phyloP scores from a whole-genome alignment of 78 protist genomes.

The Cavenderia fasciculata region DNA sequence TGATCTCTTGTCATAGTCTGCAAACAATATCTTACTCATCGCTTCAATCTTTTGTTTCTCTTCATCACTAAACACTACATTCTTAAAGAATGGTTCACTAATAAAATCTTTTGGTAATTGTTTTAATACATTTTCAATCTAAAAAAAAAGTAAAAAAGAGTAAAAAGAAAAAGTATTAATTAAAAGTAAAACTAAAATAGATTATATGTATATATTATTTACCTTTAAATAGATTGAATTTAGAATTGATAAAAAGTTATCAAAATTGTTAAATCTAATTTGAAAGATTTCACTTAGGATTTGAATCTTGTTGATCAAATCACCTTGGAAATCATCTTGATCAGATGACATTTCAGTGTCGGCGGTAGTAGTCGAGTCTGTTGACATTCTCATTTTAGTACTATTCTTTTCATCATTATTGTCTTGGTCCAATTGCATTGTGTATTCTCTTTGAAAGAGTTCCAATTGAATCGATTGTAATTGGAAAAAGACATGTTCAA shows the following conservation, averaged over 20 bases:
- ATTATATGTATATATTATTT: too few species aligned
- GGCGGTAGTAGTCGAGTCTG: not conserved
- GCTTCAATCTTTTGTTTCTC: slow-evolving; percentile 35
- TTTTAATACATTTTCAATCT: slow-evolving; percentile 28
- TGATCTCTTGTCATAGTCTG: slow-evolving; percentile 44
- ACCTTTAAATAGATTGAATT: slow-evolving; percentile 18
- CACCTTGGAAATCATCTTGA: slow-evolving; percentile 9
- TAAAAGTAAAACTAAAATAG: not conserved
- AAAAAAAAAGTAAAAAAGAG: not conserved
- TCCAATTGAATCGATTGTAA: slow-evolving; percentile 63
- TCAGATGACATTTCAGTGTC: slow-evolving; percentile 1
- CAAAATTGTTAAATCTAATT: slow-evolving; percentile 23
- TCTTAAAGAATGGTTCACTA: slow-evolving; percentile 70
- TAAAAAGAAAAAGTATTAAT: not conserved
- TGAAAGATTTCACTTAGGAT: slow-evolving; percentile 28
- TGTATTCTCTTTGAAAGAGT: slow-evolving; percentile 12
- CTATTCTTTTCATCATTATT: not conserved
- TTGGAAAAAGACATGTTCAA: slow-evolving; percentile 33
- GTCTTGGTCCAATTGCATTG: not conserved
- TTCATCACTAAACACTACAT: slow-evolving; percentile 8
- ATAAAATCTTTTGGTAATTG: slow-evolving; percentile 27
- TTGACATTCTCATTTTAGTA: not conserved
- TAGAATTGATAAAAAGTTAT: slow-evolving; percentile 9
- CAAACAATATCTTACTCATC: slow-evolving; percentile 1
- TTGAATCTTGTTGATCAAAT: slow-evolving; percentile 36